Base-by-base conservation (phyloP, 2,329 filamentous ascomycete species). In the Talaromyces sp. region DNA sequence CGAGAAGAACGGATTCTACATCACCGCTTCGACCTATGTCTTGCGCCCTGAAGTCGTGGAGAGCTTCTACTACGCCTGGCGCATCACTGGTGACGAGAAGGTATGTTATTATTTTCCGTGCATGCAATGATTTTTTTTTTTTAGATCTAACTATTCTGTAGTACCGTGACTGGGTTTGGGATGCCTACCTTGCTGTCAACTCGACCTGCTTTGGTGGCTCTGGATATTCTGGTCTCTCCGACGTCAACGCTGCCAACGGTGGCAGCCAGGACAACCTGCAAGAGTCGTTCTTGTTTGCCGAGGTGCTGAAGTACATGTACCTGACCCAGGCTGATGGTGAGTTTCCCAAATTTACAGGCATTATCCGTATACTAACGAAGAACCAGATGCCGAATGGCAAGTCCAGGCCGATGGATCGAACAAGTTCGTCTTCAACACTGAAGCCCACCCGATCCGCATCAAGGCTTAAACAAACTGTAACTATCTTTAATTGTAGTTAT, bases 251-350 rank as follows among this genome's bases (percentile, higher is more conserved):
- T 3, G 68, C 70, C 3, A 80, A 79, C 32, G 90, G 90, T 10
- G 89, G 89, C 0, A 74, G 76, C 0, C 85, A 83, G 62, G 74
- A 75, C 49, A 85, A 96, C 72, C 88, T 88, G 72, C 89, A 93
- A 81, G 91, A 96, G 77, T 93, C 89, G 69, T 96, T 95, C 78
- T 88, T 90, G 80, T 92, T 96, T 73, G 91, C 92, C 0, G 92
- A 96, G 79, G 89, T 92, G 64, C 72, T 96, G 73, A 96, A 96
- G 81, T 96, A 96, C 73, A 80, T 84, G 61, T 96, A 90, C 76
- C 73, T 96, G 68, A 89, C 90, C 62, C 85, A 87, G 70, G 81
- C 84, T 0, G 68, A 70, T 19, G 73, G 73, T 74, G 67, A 64
- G 67, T 65, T 55, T n/a, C 49, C 19, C 25, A 4, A n/a, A 9